Evolutionary conservation across 192 early-diverging fungal species (phyloP).

Genomic region (Chytriomyces sp.): DNA sequence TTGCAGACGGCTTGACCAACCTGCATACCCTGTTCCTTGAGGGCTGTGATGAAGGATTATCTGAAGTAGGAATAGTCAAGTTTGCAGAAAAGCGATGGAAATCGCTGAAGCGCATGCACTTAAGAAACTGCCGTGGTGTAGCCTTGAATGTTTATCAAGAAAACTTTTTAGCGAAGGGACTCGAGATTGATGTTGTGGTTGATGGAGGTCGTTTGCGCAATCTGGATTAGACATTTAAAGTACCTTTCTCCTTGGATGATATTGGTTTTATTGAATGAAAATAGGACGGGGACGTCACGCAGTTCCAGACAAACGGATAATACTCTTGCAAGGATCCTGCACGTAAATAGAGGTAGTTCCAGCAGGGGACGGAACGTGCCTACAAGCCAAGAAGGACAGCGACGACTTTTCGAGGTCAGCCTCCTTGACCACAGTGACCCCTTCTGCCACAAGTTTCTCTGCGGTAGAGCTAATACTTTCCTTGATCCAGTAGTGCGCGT

Average conservation of each 20-base stretch:
- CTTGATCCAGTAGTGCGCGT: not conserved
- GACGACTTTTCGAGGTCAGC: not conserved
- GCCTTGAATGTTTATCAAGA: slow-evolving; percentile 23
- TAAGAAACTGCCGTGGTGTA: slow-evolving; percentile 42
- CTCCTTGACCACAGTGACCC: not conserved
- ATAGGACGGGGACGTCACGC: too few species aligned
- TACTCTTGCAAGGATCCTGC: not conserved
- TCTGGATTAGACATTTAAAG: slow-evolving; percentile 1
- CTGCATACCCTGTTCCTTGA: slow-evolving; percentile 52
- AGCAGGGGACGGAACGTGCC: not conserved
- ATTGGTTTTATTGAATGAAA: too few species aligned
- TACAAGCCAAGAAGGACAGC: not conserved
- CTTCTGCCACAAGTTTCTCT: not conserved
- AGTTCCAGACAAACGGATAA: slow-evolving; percentile 1
- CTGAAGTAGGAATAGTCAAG: slow-evolving; percentile 30
- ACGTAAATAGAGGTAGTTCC: not conserved
- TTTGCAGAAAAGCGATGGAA: slow-evolving; percentile 41
- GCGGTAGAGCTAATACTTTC: not conserved
- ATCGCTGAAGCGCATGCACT: slow-evolving; percentile 44
- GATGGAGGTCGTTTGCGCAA: slow-evolving; percentile 36
- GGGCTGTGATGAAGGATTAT: slow-evolving; percentile 35
- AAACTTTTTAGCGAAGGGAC: slow-evolving; percentile 32
- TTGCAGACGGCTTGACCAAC: slow-evolving; percentile 23
- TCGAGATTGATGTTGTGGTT: slow-evolving; percentile 47
- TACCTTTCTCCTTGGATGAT: not conserved